Percentiles rank a stretch among this genome's conserved stretches.
Evolutionary conservation across 176 grass and related monocot species (phyloP).

Genomic region (Bolboschoenus planiculmis): DNA sequence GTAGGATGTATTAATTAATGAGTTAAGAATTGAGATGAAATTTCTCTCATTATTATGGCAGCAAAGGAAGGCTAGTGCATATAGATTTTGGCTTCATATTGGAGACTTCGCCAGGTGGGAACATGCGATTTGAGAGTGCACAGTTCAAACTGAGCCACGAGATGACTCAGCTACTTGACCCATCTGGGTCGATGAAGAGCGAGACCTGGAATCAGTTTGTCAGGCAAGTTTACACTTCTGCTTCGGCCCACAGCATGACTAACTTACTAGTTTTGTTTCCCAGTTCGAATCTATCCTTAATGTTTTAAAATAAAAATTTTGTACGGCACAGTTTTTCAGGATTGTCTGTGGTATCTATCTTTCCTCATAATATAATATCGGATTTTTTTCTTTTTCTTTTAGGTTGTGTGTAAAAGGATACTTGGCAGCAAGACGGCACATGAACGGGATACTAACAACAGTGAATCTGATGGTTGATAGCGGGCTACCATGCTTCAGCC

Average conservation of each 20-base stretch:
- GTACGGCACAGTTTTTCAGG: conserved; percentile 5
- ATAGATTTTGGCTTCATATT: conserved; percentile 99
- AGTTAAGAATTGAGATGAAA: background rate
- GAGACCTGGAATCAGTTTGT: conserved; percentile 98
- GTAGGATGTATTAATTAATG: background rate
- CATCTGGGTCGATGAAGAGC: conserved; percentile 96
- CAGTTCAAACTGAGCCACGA: conserved; percentile 99
- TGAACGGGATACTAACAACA: conserved; percentile 90
- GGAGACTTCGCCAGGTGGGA: conserved; percentile 97
- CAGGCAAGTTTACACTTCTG: conserved; percentile 43
- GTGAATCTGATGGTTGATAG: conserved; percentile 91
- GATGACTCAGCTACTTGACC: conserved; percentile 99
- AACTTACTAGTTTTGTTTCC: background rate
- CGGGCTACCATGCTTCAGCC: conserved; percentile 93
- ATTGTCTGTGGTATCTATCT: conserved; percentile 17
- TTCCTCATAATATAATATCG: background rate
- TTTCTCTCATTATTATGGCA: conserved; percentile 44
- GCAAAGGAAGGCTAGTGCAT: conserved; percentile 96
- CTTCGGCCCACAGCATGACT: background rate
- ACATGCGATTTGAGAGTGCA: conserved; percentile 97
- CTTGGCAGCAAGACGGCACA: conserved; percentile 78
- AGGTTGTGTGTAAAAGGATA: conserved; percentile 99
- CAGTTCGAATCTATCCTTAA: background rate
- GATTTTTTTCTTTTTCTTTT: background rate
- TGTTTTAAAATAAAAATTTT: background rate